Conservation (phyloP, 805 yeast genomes). For the Nakazawaea ernobii region DNA sequence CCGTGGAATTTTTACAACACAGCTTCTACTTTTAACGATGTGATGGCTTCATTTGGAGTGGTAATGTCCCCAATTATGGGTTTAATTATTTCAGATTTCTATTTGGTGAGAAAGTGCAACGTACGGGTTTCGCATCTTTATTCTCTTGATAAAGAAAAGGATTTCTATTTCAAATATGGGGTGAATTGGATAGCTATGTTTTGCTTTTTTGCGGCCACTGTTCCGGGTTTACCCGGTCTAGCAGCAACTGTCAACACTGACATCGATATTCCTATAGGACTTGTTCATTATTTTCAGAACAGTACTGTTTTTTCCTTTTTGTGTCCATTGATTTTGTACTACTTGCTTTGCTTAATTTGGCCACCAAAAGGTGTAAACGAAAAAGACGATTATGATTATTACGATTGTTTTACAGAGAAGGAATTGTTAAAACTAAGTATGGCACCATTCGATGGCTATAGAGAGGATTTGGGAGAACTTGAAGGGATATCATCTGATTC, state of each 20-base stretch:
- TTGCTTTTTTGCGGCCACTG: slow-evolving; percentile 32
- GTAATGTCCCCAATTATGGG: slow-evolving; percentile 33
- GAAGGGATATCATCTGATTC: too few relatives aligned
- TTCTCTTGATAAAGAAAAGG: slow-evolving; percentile 19
- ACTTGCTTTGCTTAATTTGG: slow-evolving; percentile 25
- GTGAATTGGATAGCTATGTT: slow-evolving; percentile 35
- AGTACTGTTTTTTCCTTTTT: slow-evolving; percentile 36
- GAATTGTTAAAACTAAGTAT: slow-evolving; percentile 13
- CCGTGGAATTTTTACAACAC: slow-evolving; percentile 36
- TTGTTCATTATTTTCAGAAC: slow-evolving; percentile 27
- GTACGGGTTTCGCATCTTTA: slow-evolving; percentile 36
- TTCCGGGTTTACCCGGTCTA: slow-evolving; percentile 48
- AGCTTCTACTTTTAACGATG: slow-evolving; percentile 29
- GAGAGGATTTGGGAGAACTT: too few relatives aligned
- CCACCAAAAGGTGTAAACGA: slow-evolving; percentile 30
- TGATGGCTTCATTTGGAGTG: slow-evolving; percentile 33
- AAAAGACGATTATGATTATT: slow-evolving; percentile 28
- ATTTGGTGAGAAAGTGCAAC: slow-evolving; percentile 31
- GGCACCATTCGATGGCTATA: too few relatives aligned
- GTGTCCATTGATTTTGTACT: slow-evolving; percentile 32
- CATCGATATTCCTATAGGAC: slow-evolving; percentile 17
- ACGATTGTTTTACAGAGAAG: slow-evolving; percentile 21
- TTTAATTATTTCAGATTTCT: slow-evolving; percentile 31
- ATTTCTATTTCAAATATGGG: slow-evolving; percentile 37
- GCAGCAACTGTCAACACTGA: slow-evolving; percentile 24